Evolutionary conservation across 2,329 filamentous ascomycete genomes (phyloP), one percentile per base, ranked within the genome.

Genomic region (Celoporthe dispersa): DNA sequence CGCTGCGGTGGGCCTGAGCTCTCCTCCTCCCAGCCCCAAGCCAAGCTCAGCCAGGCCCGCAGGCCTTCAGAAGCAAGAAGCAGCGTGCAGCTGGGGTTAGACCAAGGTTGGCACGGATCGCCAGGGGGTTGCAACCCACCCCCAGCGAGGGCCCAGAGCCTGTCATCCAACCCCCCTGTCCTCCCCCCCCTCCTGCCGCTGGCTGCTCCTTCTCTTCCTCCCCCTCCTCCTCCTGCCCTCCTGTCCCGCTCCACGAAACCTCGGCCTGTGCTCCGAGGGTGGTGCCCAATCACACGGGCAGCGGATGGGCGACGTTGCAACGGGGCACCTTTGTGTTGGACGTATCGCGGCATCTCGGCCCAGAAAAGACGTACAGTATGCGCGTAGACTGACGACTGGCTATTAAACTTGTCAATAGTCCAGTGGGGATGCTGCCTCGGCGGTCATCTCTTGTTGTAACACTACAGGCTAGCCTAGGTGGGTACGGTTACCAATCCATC

Each of bases 331-430:
- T 48, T 19, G n/a, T 33, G 55, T 7, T 11, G 31, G 57, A 60
- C 11, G 57, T 60, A 33, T 60, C 19, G 31, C 57, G 57, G 57
- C 7, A 35, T 37, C 31, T 60, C 57, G 57, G 57, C 57, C 31
- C 57, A 28, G 9, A 37, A 12, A 25, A 22, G 44, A 48, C 19
- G 44, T 22, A 48, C 44, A 48, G 33, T 33, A 60, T 35, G 57
- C 57, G 57, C 57, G 57, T 60, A 35, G n/a, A 60, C 57, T 60
- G 57, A 37, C 57, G 33, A 60, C 33, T n/a, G 57, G 33, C 57
- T 37, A n/a, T 60, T 25, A 25, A 60, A n/a, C 53, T 57, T 57
- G 53, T 57, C 53, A 57, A 31, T 57, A 57, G 53, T 57, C 16
- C 44, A 31, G 53, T 57, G 53, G 53, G 33, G 53, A 33, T 57